phyloP scores from a whole-genome alignment of 2,329 filamentous ascomycete genomes.

The Chalaropsis thielavioides region DNA sequence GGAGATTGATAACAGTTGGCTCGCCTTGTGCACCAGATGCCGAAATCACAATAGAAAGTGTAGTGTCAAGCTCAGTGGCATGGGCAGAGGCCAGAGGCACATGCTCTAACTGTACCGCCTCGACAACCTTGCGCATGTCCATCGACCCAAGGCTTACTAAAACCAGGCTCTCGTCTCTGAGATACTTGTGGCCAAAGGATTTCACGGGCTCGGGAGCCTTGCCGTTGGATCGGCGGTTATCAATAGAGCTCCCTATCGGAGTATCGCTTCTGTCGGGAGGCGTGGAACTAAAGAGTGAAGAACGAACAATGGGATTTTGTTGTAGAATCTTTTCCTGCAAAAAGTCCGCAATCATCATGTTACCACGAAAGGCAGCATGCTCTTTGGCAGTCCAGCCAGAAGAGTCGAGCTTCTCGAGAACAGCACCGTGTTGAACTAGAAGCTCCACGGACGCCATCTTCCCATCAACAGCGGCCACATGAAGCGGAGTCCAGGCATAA shows the following conservation, averaged over 20 bases:
- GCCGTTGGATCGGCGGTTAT: slow-evolving; percentile 42
- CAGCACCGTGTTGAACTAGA: slow-evolving; percentile 62
- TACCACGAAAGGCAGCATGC: slow-evolving; percentile 79
- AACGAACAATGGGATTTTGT: background rate
- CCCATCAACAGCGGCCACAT: slow-evolving; percentile 83
- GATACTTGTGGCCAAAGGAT: slow-evolving; percentile 88
- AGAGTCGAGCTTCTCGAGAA: slow-evolving; percentile 59
- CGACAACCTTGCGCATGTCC: slow-evolving; percentile 71
- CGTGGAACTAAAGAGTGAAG: slow-evolving; percentile 11
- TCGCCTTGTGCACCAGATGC: slow-evolving; percentile 76
- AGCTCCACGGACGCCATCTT: slow-evolving; percentile 60
- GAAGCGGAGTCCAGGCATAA: slow-evolving; percentile 90
- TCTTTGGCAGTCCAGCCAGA: slow-evolving; percentile 93
- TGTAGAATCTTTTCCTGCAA: slow-evolving; percentile 31
- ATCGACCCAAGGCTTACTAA: slow-evolving; percentile 88
- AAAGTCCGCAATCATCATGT: slow-evolving; percentile 62
- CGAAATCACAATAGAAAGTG: slow-evolving; percentile 78
- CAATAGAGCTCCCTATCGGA: slow-evolving; percentile 43
- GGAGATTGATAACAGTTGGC: slow-evolving; percentile 77
- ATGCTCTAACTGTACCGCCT: slow-evolving; percentile 72
- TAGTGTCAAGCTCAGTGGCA: slow-evolving; percentile 84
- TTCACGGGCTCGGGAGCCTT: slow-evolving; percentile 67
- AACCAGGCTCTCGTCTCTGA: slow-evolving; percentile 77
- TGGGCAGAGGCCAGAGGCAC: slow-evolving; percentile 82
- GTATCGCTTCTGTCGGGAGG: slow-evolving; percentile 19